Base-by-base conservation (phyloP, 805 yeast species). In the Hemisphaericaspora nanyangensis region DNA sequence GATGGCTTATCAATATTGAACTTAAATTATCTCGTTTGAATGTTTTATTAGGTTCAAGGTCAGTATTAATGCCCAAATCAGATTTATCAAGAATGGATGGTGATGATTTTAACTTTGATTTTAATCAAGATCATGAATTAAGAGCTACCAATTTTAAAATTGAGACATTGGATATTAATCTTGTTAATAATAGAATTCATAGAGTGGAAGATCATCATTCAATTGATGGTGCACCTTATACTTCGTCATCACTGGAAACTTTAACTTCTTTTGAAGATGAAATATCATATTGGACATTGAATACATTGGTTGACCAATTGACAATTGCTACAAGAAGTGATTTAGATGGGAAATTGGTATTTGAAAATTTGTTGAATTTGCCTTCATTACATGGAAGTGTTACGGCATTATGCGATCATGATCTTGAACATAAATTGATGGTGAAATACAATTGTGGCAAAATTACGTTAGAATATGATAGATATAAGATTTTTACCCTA, bases 41-140 rank as follows among this genome's bases (percentile, higher is more conserved):
- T 28, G 29, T 69, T 4, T 39, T 45, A 22, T 36, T 68, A 10
- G 73, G 72, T 0, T 64, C 73, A 2, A 48, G 71, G 16, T 67
- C 72, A 6, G 61, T 68, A 1, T 50, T 68, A 27, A 58, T 68
- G 6, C 66, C 62, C 17, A 34, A 43, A 12, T 52, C 55, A 5
- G 35, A 45, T 18, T 31, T 56, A 11, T 32, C 49, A 17, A 25
- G 40, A n/a, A 30, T 42, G 20, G 27, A 34, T 10, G 53, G 43
- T 7, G 43, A 43, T 19, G 45, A 45, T 33, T 39, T 49, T 30
- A 34, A 43, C 26, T 32, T 46, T 13, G 56, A 58, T 44, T 33
- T 49, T 36, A 30, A 44, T 35, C 44, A 51, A 10, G 31, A 44
- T 44, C 43, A 52, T 34, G 51, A 54, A 26, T 45, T 64, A 39